Conservation (phyloP, 192 early-diverging fungal species). For the Spinellus fusiger region DNA sequence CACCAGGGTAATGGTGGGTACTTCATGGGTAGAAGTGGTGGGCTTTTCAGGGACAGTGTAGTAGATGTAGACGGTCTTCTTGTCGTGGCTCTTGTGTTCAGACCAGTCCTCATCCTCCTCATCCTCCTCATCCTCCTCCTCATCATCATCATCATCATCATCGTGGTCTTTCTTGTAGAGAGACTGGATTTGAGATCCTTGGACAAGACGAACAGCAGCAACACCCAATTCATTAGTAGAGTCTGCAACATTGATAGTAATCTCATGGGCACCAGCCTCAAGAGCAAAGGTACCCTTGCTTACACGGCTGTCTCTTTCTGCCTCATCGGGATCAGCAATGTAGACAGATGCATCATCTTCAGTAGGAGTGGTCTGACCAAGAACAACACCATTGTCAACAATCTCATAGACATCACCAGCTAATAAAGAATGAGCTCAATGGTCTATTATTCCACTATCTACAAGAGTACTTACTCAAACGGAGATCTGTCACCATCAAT, state of each 20-base stretch:
- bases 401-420: conserved; percentile 8
- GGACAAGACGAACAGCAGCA: conserved; percentile 2
- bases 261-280: background rate
- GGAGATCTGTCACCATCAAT: background rate
- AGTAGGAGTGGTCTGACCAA: background rate
- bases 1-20: background rate
- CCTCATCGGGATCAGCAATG: background rate
- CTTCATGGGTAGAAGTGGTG: background rate
- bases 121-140: background rate
- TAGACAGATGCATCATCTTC: background rate
- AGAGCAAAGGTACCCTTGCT: background rate
- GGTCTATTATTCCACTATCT: background rate
- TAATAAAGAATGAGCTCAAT: background rate
- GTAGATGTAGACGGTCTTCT: conserved; percentile 7
- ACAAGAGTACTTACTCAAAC: background rate
- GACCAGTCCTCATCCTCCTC: background rate
- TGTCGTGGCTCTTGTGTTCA: background rate
- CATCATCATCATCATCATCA: background rate
- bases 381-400: background rate
- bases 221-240: background rate
- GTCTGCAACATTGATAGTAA: conserved; percentile 8
- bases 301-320: background rate
- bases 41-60: background rate
- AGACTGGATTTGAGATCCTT: background rate
- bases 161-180: background rate